Percentiles rank a stretch among this genome's conserved stretches.
phyloP scores from a whole-genome alignment of 495 filamentous ascomycete genomes.

The Sphaerosporella brunnea region DNA sequence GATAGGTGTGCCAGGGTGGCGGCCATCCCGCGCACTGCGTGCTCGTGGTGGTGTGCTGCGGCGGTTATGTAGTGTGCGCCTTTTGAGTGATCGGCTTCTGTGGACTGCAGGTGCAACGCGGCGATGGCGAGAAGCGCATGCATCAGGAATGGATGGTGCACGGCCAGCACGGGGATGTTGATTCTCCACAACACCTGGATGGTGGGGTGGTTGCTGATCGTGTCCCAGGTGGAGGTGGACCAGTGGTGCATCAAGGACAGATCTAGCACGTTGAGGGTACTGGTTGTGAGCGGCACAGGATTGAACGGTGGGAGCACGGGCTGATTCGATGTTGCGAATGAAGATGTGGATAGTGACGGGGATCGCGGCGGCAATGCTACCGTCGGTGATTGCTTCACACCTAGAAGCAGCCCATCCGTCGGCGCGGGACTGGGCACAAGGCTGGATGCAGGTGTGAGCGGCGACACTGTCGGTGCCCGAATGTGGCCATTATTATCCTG shows the following conservation, averaged over 20 bases:
- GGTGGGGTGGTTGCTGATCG: constrained; percentile 5
- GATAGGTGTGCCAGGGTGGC: constrained; percentile 9
- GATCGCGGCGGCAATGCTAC: not conserved
- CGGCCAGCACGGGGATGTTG: constrained; percentile 26
- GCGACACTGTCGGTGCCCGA: not conserved
- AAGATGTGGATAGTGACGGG: not conserved
- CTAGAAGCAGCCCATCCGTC: too few relatives aligned
- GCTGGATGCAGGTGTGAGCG: not conserved
- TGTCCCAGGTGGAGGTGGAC: constrained; percentile 5
- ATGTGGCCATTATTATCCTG: not conserved
- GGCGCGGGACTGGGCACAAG: not conserved
- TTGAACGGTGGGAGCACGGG: not conserved
- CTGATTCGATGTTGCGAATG: not conserved
- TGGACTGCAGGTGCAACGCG: constrained; percentile 25
- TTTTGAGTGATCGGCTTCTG: not conserved
- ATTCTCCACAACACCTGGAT: constrained; percentile 24
- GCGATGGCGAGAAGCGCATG: constrained; percentile 29
- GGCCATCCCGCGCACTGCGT: constrained; percentile 12
- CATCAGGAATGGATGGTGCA: constrained; percentile 26
- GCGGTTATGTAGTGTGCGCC: constrained; percentile 9
- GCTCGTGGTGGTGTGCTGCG: constrained; percentile 19
- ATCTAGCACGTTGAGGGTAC: constrained; percentile 9
- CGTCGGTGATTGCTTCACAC: too few relatives aligned
- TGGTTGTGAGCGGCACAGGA: not conserved
- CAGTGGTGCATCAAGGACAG: constrained; percentile 27